Evolutionary conservation across 768 basidiomycete genomes (phyloP).

Genomic region (Pluteus cervinus): DNA sequence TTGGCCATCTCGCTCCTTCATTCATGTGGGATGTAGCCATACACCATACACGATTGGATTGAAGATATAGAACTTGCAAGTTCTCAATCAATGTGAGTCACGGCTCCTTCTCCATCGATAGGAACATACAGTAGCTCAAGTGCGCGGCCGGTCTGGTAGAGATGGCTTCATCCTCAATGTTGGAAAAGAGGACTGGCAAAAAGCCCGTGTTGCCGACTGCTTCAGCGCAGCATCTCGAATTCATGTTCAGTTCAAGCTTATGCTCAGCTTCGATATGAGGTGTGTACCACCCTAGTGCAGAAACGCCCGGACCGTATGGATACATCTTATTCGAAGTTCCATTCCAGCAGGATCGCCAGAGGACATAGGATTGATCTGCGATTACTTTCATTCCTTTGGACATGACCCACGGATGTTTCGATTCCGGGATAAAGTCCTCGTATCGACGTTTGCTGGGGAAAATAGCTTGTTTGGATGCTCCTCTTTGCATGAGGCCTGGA

Average conservation of each 20-base stretch:
- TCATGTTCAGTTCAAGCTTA: constrained; percentile 33
- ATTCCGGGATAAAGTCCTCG: constrained; percentile 32
- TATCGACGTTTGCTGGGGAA: constrained; percentile 51
- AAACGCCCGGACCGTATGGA: too few relatives aligned
- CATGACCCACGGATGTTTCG: too few relatives aligned
- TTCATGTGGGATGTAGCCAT: too few relatives aligned
- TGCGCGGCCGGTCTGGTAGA: too few relatives aligned
- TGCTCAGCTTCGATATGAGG: constrained; percentile 42
- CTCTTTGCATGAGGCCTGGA: constrained; percentile 39
- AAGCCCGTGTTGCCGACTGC: constrained; percentile 36
- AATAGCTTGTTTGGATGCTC: constrained; percentile 44
- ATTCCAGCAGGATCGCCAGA: too few relatives aligned
- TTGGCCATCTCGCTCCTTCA: too few relatives aligned
- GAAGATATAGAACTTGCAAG: constrained; percentile 45
- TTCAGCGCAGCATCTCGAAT: constrained; percentile 26
- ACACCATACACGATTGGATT: constrained; percentile 41
- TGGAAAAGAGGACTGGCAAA: constrained; percentile 43
- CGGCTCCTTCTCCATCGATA: too few relatives aligned
- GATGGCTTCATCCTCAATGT: constrained; percentile 54
- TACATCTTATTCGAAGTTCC: too few relatives aligned
- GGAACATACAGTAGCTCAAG: too few relatives aligned
- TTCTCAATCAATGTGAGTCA: too few relatives aligned
- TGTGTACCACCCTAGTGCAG: constrained; percentile 31
- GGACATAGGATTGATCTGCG: too few relatives aligned
- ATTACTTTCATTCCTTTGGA: too few relatives aligned